Conservation (phyloP, 202 grass and related monocot species). For the Carex arenaria region DNA sequence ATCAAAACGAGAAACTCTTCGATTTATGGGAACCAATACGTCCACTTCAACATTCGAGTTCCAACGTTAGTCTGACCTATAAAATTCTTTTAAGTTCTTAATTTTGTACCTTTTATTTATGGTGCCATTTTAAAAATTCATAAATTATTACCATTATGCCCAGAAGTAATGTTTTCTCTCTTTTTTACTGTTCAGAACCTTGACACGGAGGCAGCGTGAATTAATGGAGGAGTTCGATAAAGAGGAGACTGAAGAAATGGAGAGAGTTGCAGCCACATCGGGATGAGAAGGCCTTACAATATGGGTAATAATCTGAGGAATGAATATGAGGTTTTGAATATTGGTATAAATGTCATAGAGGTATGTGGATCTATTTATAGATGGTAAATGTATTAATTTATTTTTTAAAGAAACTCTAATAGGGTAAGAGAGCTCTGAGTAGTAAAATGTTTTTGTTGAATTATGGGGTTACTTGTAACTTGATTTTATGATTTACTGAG, state of each 20-base stretch:
- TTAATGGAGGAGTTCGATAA: constrained; percentile 74
- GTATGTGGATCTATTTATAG: not conserved
- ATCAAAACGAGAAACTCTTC: constrained; percentile 69
- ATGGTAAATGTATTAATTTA: not conserved
- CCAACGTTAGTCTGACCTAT: constrained; percentile 46
- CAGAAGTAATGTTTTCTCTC: not conserved
- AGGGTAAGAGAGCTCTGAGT: not conserved
- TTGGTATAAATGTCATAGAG: constrained; percentile 7
- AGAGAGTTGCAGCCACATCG: constrained; percentile 38
- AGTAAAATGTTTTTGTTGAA: not conserved
- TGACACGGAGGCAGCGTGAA: constrained; percentile 55
- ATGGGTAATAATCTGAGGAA: constrained; percentile 22
- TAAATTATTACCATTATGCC: not conserved
- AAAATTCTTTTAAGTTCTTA: not conserved
- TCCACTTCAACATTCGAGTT: constrained; percentile 79
- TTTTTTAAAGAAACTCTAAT: not conserved
- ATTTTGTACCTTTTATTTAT: not conserved
- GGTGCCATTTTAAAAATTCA: not conserved
- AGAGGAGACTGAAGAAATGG: constrained; percentile 37
- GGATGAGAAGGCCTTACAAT: constrained; percentile 34
- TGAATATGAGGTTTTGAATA: not conserved
- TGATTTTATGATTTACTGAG: not conserved
- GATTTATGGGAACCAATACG: constrained; percentile 69
- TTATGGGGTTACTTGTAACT: not conserved
- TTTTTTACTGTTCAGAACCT: constrained; percentile 35